Percentiles rank a stretch among this genome's conserved stretches.
Conservation (phyloP, 2,329 filamentous ascomycete species). For the Plectosphaerella plurivora region DNA sequence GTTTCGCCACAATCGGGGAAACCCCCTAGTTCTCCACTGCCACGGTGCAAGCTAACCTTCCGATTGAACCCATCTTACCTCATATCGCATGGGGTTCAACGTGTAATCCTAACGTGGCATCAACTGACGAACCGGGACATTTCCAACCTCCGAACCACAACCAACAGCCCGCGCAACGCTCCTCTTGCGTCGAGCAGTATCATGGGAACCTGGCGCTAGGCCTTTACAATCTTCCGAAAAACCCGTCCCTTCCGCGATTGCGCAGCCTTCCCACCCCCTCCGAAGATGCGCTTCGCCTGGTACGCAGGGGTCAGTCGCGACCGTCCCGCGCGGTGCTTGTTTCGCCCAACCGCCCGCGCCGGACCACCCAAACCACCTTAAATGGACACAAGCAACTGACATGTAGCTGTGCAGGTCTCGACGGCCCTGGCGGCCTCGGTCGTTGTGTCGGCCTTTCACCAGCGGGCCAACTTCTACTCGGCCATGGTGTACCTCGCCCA, state of each 20-base stretch:
- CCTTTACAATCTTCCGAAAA: conserved; percentile 1
- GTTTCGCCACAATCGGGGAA: too few species aligned
- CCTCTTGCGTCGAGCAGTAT: conserved; percentile 14
- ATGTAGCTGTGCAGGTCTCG: conserved; percentile 56
- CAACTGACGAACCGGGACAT: conserved; percentile 12
- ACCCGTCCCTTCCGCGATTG: background rate
- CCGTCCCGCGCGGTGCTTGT: background rate
- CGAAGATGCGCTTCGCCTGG: conserved; percentile 54
- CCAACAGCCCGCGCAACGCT: conserved; percentile 5
- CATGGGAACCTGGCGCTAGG: conserved; percentile 29
- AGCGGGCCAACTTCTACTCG: conserved; percentile 97
- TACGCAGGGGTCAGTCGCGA: conserved; percentile 51
- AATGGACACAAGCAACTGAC: conserved; percentile 5
- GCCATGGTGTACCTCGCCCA: conserved; percentile 95
- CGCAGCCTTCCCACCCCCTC: conserved; percentile 1
- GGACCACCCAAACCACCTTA: background rate
- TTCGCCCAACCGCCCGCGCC: conserved; percentile 1
- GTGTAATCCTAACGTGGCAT: conserved; percentile 23
- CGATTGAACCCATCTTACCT: too few species aligned
- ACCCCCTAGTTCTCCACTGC: too few species aligned
- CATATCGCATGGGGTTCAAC: too few species aligned
- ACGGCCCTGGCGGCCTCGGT: conserved; percentile 79
- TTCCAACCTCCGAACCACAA: conserved; percentile 6
- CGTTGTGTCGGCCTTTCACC: conserved; percentile 84
- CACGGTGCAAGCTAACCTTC: too few species aligned